A percentile compares a stretch with the other conserved stretches of the same genome.
Conservation (phyloP, 257 asterid genomes). For the Solanum bulbocastanum region DNA sequence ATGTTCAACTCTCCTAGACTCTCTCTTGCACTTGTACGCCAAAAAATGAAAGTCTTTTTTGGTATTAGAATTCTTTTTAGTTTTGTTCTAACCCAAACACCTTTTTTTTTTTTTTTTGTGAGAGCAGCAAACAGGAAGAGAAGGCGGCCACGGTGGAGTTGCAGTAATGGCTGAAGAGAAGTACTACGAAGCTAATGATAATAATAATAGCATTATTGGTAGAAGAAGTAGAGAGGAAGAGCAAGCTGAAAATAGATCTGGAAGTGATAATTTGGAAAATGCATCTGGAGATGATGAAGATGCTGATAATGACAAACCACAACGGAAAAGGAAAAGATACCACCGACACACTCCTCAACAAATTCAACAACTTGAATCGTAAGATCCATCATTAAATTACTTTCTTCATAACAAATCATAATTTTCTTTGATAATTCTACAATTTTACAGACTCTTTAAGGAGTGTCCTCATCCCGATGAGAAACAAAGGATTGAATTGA, state of each 20-base stretch:
- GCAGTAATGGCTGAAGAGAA: slow-evolving; percentile 31
- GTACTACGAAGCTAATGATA: slow-evolving; percentile 15
- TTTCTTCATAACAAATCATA: background rate
- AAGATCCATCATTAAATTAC: background rate
- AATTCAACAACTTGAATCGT: slow-evolving; percentile 92
- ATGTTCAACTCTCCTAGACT: slow-evolving; percentile 79
- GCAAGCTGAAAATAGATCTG: slow-evolving; percentile 82
- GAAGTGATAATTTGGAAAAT: slow-evolving; percentile 74
- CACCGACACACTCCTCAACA: slow-evolving; percentile 99
- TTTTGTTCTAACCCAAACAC: background rate
- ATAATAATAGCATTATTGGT: background rate
- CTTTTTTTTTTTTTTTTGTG: background rate
- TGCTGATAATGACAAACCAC: slow-evolving; percentile 52
- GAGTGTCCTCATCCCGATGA: slow-evolving; percentile 98
- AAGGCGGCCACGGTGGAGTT: slow-evolving; percentile 59
- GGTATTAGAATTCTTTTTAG: background rate
- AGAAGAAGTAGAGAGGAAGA: slow-evolving; percentile 72
- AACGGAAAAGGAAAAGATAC: slow-evolving; percentile 66
- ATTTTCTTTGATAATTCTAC: background rate
- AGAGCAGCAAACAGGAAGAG: slow-evolving; percentile 62
- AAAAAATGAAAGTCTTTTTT: background rate
- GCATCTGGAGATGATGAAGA: slow-evolving; percentile 72
- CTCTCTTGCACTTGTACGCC: slow-evolving; percentile 77
- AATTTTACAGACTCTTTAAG: slow-evolving; percentile 48
- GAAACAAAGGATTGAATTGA: slow-evolving; percentile 80